Base-by-base conservation (phyloP, 2,329 filamentous ascomycete species). In the Lachnum nothofagi region DNA sequence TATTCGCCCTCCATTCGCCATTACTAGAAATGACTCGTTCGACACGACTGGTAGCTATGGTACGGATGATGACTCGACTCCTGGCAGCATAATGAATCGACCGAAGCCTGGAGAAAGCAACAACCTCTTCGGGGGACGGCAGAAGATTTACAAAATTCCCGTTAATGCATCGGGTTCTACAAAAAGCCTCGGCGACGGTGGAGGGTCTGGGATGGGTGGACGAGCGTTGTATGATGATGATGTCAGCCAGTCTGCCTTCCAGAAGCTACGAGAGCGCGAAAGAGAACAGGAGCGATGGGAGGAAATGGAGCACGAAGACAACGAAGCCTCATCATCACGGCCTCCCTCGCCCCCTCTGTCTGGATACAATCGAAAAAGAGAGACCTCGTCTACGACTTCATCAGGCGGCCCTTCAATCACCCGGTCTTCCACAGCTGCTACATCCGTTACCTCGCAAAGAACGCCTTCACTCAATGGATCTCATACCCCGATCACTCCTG, bases 61-160 rank as follows among this genome's bases (percentile, higher is more conserved):
- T 10, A 79, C 77, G 29, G 89, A 95, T 55, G 77, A 83, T 29
- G 82, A 85, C 39, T 80, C 79, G 5, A 70, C 72, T 3, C 71
- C 74, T 39, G 78, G 80, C 1, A 89, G 86, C 66, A 77, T 97
- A n/a, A 91, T 97, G 86, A 85, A 76, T 60, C 79, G 93, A 44
- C 75, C 85, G 6, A 85, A 91, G 59, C 90, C 88, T 0, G 83
- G 80, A 1, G 91, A 97, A 64, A 90, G 91, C 39, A 98, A 97
- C 64, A 86, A 88, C 58, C 69, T 98, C 48, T 98, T 98, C 68
- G 93, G 93, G 49, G 93, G 93, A 14, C 82, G 93, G 38, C 93
- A 97, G 66, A 97, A 97, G 71, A 85, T 97, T 31, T 97, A 94
- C 68, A 91, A 89, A 67, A 87, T 95, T 55, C 76, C 86, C 0